These are phyloP conservation scores for Solanum lycopersicoides DNA, from an alignment of 257 asterid genomes.

Conservation along the genomic window DNA sequence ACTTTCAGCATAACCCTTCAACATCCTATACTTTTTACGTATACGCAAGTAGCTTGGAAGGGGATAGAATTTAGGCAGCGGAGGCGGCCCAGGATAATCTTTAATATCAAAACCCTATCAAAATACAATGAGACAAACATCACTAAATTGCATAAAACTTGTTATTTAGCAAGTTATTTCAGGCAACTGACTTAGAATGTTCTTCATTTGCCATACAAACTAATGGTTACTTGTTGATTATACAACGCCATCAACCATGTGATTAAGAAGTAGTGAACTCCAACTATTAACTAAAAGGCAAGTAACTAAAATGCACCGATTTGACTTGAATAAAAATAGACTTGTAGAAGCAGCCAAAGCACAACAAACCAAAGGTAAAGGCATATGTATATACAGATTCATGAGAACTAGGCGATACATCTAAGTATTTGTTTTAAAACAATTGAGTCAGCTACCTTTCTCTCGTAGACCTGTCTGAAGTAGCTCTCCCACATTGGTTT, in stretches of 20 bases:
- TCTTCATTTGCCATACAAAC: not conserved
- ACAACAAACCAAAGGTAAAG: not conserved
- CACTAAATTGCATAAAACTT: not conserved
- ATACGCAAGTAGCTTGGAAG: not conserved
- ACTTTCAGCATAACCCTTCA: not conserved
- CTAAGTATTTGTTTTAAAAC: not conserved
- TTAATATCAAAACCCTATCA: not conserved
- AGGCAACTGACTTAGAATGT: not conserved
- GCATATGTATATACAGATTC: not conserved
- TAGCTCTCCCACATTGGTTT: not conserved
- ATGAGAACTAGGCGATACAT: not conserved
- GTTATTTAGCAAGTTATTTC: not conserved
- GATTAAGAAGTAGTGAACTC: not conserved
- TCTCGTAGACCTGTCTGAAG: not conserved
- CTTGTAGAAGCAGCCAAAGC: not conserved
- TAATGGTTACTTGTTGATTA: not conserved
- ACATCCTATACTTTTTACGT: not conserved
- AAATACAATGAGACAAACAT: not conserved
- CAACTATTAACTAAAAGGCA: not conserved
- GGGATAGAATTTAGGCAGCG: not conserved
- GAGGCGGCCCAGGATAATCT: not conserved
- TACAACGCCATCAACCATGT: not conserved
- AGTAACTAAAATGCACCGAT: not conserved
- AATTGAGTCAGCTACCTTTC: not conserved
- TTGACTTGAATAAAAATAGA: not conserved